These are phyloP conservation scores for Lachnellula arida DNA, from an alignment of 2,329 filamentous ascomycete genomes.

Conservation along the genomic window DNA sequence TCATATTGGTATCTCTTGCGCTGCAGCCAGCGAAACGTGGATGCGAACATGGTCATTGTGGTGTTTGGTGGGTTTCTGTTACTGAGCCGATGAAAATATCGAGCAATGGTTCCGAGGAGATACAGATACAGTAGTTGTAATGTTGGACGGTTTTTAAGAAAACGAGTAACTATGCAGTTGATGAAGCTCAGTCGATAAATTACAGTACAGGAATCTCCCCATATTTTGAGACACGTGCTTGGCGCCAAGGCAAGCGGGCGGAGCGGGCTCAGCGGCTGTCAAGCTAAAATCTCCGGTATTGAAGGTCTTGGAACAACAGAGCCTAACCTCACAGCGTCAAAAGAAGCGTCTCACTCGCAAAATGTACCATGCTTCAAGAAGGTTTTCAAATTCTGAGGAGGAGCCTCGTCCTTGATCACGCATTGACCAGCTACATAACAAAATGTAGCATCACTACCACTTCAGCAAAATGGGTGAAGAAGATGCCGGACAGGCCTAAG, in stretches of 20 bases:
- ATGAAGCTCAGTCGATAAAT: too few relatives aligned
- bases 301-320: not conserved
- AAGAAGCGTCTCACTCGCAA: conserved; percentile 2
- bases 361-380: conserved; percentile 27
- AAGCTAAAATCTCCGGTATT: not conserved
- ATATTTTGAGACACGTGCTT: too few relatives aligned
- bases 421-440: not conserved
- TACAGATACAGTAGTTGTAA: too few relatives aligned
- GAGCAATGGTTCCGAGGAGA: not conserved
- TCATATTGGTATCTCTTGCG: conserved; percentile 98
- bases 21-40: conserved; percentile 74
- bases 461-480: conserved; percentile 40
- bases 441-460: conserved; percentile 16
- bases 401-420: conserved; percentile 11
- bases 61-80: not conserved
- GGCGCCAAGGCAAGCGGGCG: too few relatives aligned
- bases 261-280: too few relatives aligned
- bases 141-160: too few relatives aligned
- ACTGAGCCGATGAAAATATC: not conserved
- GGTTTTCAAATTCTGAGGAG: conserved; percentile 11
- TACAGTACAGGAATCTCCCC: too few relatives aligned
- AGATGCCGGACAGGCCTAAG: conserved; percentile 63
- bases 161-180: too few relatives aligned
- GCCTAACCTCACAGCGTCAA: not conserved
- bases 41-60: conserved; percentile 34